Conservation (phyloP, 202 grass and related monocot genomes). For the Carex arenaria region DNA sequence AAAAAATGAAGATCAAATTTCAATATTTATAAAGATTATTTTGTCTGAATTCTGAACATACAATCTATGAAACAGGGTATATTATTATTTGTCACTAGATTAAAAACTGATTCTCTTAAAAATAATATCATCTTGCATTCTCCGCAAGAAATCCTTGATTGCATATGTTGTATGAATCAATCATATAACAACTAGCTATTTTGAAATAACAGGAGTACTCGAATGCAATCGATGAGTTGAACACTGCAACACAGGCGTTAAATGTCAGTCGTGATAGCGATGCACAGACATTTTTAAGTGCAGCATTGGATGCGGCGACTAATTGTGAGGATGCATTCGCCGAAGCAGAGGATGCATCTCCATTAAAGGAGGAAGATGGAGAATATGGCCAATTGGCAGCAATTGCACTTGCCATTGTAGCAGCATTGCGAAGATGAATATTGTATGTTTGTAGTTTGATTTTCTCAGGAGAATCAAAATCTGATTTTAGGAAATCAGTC, state of each 20-base stretch:
- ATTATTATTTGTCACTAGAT: too few species aligned
- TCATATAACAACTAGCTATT: not conserved
- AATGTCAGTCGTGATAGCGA: not conserved
- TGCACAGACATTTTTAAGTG: conserved; percentile 8
- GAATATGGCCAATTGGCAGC: conserved; percentile 1
- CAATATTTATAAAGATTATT: too few species aligned
- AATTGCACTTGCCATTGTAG: conserved; percentile 19
- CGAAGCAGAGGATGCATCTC: conserved; percentile 10
- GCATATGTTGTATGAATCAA: not conserved
- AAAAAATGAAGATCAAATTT: too few species aligned
- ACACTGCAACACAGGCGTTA: not conserved
- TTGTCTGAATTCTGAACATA: too few species aligned
- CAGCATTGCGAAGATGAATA: not conserved
- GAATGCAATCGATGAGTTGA: not conserved
- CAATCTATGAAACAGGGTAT: too few species aligned
- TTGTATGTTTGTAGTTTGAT: not conserved
- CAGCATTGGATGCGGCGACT: conserved; percentile 14
- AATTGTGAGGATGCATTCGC: conserved; percentile 19
- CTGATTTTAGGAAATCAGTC: not conserved
- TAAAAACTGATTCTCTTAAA: too few species aligned
- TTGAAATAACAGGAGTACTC: conserved; percentile 15
- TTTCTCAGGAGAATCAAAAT: not conserved
- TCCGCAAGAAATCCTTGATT: not conserved
- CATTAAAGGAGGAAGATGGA: not conserved
- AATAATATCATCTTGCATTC: too few species aligned